Percentiles rank a stretch among this genome's conserved stretches.
Conservation (phyloP, 31 red algal genomes). For the Asparagopsis taxiformis region DNA sequence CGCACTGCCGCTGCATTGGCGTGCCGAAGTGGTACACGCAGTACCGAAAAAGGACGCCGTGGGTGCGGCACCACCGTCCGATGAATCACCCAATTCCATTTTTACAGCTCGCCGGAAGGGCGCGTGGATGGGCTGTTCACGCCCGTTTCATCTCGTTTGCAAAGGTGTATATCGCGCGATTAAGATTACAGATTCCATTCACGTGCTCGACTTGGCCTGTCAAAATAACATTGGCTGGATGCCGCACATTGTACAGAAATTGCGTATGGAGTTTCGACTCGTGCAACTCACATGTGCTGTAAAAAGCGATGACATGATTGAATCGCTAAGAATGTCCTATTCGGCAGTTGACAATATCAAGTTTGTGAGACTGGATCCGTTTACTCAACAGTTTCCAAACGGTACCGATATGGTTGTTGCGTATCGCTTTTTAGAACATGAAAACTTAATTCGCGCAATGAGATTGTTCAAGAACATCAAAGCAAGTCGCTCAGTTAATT, state of each 20-base stretch:
- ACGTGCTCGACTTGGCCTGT: slow-evolving; percentile 34
- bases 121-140: slow-evolving; percentile 59
- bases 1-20: slow-evolving; percentile 36
- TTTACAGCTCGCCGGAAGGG: slow-evolving; percentile 36
- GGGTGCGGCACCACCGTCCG: not conserved
- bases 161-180: slow-evolving; percentile 69
- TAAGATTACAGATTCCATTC: slow-evolving; percentile 39
- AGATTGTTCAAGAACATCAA: slow-evolving; percentile 40
- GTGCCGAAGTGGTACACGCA: slow-evolving; percentile 3
- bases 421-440: slow-evolving; percentile 5
- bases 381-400: not conserved
- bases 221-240: slow-evolving; percentile 30
- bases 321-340: not conserved
- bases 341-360: slow-evolving; percentile 8
- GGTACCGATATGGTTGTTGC: slow-evolving; percentile 46
- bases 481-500: slow-evolving; percentile 9
- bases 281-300: slow-evolving; percentile 34
- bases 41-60: not conserved
- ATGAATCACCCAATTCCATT: slow-evolving; percentile 15
- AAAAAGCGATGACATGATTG: slow-evolving; percentile 1
- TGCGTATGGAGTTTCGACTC: slow-evolving; percentile 44
- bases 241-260: slow-evolving; percentile 45
- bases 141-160: slow-evolving; percentile 44
- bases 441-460: slow-evolving; percentile 38
- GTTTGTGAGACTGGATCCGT: slow-evolving; percentile 10